Evolutionary conservation across 1,139 yeast species (phyloP).

Genomic region (Kluyveromyces marxianus): DNA sequence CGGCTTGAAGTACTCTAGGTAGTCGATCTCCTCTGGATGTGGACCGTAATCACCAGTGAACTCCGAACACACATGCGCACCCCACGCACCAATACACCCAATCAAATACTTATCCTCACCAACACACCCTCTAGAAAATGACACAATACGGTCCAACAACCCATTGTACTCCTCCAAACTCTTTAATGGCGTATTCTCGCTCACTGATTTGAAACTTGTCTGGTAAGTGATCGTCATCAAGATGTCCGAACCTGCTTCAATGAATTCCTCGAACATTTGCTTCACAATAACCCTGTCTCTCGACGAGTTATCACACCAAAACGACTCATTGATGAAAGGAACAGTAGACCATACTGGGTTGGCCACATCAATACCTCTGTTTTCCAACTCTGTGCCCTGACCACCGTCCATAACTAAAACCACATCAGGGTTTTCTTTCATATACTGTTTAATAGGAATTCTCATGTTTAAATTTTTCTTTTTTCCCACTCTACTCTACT

Average conservation of each 20-base stretch:
- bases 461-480: slow-evolving; percentile 3
- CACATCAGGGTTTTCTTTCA: slow-evolving; percentile 6
- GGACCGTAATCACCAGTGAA: slow-evolving; percentile 49
- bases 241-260: slow-evolving; percentile 50
- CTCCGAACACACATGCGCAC: slow-evolving; percentile 56
- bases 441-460: slow-evolving; percentile 7
- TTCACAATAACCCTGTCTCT: slow-evolving; percentile 40
- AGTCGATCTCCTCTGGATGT: slow-evolving; percentile 20
- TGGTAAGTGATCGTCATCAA: slow-evolving; percentile 60
- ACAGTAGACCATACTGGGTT: slow-evolving; percentile 33
- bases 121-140: slow-evolving; percentile 26
- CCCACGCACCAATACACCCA: slow-evolving; percentile 66
- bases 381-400: slow-evolving; percentile 38
- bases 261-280: slow-evolving; percentile 43
- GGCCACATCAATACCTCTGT: slow-evolving; percentile 34
- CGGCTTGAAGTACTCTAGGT: slow-evolving; percentile 21
- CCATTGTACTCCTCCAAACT: slow-evolving; percentile 28
- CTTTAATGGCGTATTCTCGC: slow-evolving; percentile 18
- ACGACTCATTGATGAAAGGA: slow-evolving; percentile 30
- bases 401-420: slow-evolving; percentile 37
- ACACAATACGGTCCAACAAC: slow-evolving; percentile 17
- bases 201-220: slow-evolving; percentile 32
- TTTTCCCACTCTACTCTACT: not conserved
- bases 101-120: slow-evolving; percentile 33
- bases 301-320: slow-evolving; percentile 18